Conservation (phyloP, 176 grass and related monocot species). For the Pontederia crassipes region DNA sequence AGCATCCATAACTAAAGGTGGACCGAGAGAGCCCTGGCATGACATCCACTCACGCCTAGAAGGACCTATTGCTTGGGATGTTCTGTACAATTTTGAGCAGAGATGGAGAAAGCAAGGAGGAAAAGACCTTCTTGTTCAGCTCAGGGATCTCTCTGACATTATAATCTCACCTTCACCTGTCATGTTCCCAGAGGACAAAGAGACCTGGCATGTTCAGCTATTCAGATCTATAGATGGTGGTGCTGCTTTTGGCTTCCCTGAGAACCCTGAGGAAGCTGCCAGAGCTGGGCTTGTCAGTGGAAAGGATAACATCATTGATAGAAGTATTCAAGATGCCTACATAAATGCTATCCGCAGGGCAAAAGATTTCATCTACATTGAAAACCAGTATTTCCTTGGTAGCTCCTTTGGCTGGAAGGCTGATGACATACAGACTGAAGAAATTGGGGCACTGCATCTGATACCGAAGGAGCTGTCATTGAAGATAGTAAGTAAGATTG, state of each 20-base stretch:
- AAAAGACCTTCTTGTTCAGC: slow-evolving; percentile 38
- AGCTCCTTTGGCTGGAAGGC: slow-evolving; percentile 80
- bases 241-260: slow-evolving; percentile 63
- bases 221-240: slow-evolving; percentile 79
- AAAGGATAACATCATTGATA: slow-evolving; percentile 82
- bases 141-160: slow-evolving; percentile 36
- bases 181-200: slow-evolving; percentile 46
- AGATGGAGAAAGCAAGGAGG: slow-evolving; percentile 72
- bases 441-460: slow-evolving; percentile 58
- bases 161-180: slow-evolving; percentile 76
- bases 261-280: slow-evolving; percentile 52
- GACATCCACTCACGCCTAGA: slow-evolving; percentile 75
- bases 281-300: slow-evolving; percentile 55
- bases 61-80: slow-evolving; percentile 77
- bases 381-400: slow-evolving; percentile 93
- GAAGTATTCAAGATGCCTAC: slow-evolving; percentile 93
- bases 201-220: slow-evolving; percentile 74
- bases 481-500: slow-evolving; percentile 92
- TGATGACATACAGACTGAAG: slow-evolving; percentile 51
- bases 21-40: slow-evolving; percentile 86
- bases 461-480: slow-evolving; percentile 69
- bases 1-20: slow-evolving; percentile 38
- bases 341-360: slow-evolving; percentile 75
- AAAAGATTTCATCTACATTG: slow-evolving; percentile 80
- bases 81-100: slow-evolving; percentile 89